Conservation (phyloP, 495 filamentous ascomycete species). For the Penicillium herquei region DNA sequence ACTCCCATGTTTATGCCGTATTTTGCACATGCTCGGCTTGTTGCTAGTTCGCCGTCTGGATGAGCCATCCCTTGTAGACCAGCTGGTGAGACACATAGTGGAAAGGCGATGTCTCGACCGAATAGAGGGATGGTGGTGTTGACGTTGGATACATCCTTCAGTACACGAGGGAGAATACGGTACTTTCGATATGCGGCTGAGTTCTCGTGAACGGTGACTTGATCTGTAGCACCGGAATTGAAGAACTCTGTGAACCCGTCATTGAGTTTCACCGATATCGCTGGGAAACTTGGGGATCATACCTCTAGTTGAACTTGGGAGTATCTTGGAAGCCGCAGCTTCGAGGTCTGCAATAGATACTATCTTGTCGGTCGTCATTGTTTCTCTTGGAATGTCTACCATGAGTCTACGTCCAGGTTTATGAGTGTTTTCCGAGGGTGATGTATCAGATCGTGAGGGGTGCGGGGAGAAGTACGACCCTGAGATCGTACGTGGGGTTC, state of each 20-base stretch:
- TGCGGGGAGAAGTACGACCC: neutral
- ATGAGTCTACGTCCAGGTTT: too few species aligned
- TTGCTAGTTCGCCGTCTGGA: constrained; percentile 62
- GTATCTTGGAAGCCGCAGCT: constrained; percentile 9
- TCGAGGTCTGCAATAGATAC: constrained; percentile 22
- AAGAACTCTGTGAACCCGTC: constrained; percentile 38
- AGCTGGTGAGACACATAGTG: constrained; percentile 55
- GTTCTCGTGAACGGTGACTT: constrained; percentile 47
- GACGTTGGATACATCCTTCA: constrained; percentile 48
- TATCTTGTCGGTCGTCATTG: constrained; percentile 16
- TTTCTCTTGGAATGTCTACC: neutral
- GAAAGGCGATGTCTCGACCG: constrained; percentile 31
- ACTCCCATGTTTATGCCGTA: constrained; percentile 50
- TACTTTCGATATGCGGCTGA: constrained; percentile 43
- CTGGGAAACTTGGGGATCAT: neutral
- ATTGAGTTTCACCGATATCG: neutral
- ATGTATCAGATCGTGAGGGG: too few species aligned
- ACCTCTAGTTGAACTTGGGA: constrained; percentile 18
- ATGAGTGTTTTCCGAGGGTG: too few species aligned
- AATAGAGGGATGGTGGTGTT: constrained; percentile 45
- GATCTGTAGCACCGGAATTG: constrained; percentile 47
- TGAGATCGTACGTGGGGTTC: neutral
- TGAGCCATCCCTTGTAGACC: constrained; percentile 65
- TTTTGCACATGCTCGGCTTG: constrained; percentile 55
- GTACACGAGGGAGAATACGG: constrained; percentile 47